These are phyloP conservation scores for Kwoniella dendrophila DNA, from an alignment of 768 basidiomycete species.

Conservation along the genomic window DNA sequence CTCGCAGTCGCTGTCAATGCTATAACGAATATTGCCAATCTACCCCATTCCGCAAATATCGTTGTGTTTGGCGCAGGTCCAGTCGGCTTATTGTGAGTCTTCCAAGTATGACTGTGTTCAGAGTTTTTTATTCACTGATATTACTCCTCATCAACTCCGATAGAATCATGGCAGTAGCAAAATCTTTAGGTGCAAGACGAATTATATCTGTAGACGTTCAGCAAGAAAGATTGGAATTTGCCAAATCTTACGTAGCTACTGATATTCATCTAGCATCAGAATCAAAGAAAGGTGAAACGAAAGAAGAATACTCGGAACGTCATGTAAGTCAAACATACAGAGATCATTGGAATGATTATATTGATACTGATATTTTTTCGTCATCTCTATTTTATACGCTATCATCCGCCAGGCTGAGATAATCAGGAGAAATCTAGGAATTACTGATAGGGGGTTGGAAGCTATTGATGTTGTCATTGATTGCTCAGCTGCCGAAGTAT, in stretches of 20 bases:
- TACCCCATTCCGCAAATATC: constrained; percentile 72
- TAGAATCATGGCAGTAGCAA: constrained; percentile 77
- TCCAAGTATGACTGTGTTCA: not conserved
- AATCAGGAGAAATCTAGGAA: constrained; percentile 66
- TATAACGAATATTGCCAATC: constrained; percentile 70
- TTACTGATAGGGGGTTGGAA: constrained; percentile 70
- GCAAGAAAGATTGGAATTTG: constrained; percentile 74
- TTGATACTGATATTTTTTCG: not conserved
- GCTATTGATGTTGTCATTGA: constrained; percentile 84
- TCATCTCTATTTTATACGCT: too few relatives aligned
- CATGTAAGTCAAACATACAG: constrained; percentile 52
- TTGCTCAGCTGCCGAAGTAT: constrained; percentile 86
- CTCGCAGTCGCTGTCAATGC: constrained; percentile 92
- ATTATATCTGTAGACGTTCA: constrained; percentile 69
- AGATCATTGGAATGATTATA: not conserved
- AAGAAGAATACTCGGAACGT: constrained; percentile 69
- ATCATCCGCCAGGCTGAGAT: constrained; percentile 61
- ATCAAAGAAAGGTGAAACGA: constrained; percentile 64
- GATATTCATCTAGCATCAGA: constrained; percentile 57
- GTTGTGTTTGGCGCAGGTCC: constrained; percentile 85
- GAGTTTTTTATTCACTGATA: not conserved
- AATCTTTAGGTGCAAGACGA: constrained; percentile 80
- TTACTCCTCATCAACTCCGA: not conserved
- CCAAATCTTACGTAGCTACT: constrained; percentile 76
- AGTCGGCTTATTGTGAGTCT: constrained; percentile 66